These are phyloP conservation scores for Penicillium brevicompactum DNA, from an alignment of 2,329 filamentous ascomycete genomes.

Conservation along the genomic window DNA sequence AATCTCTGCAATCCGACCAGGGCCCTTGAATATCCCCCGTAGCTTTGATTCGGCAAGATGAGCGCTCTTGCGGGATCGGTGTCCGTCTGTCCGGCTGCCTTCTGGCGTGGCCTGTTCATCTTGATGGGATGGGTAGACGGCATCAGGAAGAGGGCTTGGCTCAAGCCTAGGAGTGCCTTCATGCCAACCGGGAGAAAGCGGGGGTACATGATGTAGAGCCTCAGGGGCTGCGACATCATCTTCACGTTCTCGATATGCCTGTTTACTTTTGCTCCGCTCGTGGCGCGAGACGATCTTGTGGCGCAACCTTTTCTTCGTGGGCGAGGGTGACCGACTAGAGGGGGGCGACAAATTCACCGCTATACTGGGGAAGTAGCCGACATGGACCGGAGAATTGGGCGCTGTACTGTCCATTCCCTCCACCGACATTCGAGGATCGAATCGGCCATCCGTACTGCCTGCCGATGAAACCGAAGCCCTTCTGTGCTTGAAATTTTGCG, in stretches of 20 bases:
- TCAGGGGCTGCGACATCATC: constrained; percentile 25
- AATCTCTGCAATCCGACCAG: constrained; percentile 69
- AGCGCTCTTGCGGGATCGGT: constrained; percentile 30
- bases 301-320: constrained; percentile 58
- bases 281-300: constrained; percentile 45
- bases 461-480: constrained; percentile 58
- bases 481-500: constrained; percentile 46
- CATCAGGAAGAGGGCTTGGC: constrained; percentile 31
- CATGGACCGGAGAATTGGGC: constrained; percentile 40
- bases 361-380: constrained; percentile 59
- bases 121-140: constrained; percentile 24
- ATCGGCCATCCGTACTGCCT: constrained; percentile 41
- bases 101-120: constrained; percentile 25
- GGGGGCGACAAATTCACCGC: constrained; percentile 65
- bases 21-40: constrained; percentile 74
- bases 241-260: constrained; percentile 34
- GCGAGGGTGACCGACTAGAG: constrained; percentile 65
- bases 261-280: constrained; percentile 41
- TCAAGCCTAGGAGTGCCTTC: constrained; percentile 27
- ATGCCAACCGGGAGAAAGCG: constrained; percentile 14
- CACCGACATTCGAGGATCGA: constrained; percentile 39
- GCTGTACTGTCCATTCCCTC: constrained; percentile 50
- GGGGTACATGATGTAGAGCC: constrained; percentile 15
- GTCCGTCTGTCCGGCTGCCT: constrained; percentile 27
- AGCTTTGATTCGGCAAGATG: constrained; percentile 59